phyloP scores from a whole-genome alignment of 805 yeast genomes.

The Teunomyces aglyptinius region DNA sequence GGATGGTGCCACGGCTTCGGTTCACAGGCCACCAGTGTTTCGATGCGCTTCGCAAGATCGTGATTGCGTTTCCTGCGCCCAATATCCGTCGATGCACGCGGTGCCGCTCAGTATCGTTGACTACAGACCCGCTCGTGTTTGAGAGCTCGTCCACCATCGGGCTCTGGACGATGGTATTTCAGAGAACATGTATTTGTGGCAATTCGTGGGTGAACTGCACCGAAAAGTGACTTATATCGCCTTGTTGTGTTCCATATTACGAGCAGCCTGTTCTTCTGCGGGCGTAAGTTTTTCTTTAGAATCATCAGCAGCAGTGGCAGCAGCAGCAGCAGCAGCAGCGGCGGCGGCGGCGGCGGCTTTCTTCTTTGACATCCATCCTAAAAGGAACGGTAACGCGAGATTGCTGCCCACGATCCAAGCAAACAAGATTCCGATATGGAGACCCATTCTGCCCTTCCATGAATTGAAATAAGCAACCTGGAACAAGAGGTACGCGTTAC shows the following conservation, averaged over 20 bases:
- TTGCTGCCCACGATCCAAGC: conserved; percentile 32
- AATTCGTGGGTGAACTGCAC: conserved; percentile 60
- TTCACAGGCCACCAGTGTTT: conserved; percentile 24
- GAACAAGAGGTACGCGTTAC: conserved; percentile 27
- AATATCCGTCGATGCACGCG: conserved; percentile 38
- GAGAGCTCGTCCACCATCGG: conserved; percentile 31
- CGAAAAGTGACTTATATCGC: neutral
- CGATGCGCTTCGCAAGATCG: conserved; percentile 38
- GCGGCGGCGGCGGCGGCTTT: conserved; percentile 9
- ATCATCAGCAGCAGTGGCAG: too few species aligned
- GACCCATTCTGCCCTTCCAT: conserved; percentile 35
- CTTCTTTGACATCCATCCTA: conserved; percentile 20
- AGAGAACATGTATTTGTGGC: conserved; percentile 75
- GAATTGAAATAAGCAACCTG: conserved; percentile 32
- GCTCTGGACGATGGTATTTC: conserved; percentile 64
- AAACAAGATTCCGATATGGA: conserved; percentile 29
- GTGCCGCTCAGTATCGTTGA: conserved; percentile 42
- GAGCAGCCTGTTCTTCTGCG: neutral
- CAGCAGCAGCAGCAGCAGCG: conserved; percentile 1
- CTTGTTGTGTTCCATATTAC: neutral
- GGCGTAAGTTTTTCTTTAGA: conserved; percentile 1
- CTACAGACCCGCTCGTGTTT: conserved; percentile 39
- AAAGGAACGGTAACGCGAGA: conserved; percentile 22
- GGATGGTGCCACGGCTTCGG: conserved; percentile 21
- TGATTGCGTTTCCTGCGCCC: conserved; percentile 17